These are phyloP conservation scores for Cladophialophora psammophila DNA, from an alignment of 2,329 filamentous ascomycete genomes.

Conservation along the genomic window DNA sequence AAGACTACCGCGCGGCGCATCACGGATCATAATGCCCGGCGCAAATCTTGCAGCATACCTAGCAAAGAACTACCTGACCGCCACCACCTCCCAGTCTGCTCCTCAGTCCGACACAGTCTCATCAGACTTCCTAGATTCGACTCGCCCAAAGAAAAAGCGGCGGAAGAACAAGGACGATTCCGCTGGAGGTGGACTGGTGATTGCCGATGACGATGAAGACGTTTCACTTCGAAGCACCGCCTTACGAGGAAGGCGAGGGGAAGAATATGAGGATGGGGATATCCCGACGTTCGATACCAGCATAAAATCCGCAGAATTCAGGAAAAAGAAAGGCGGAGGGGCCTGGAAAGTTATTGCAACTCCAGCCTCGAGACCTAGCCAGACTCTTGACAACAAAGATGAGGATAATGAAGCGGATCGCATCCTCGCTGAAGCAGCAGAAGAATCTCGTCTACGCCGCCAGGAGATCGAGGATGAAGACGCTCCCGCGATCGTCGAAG, in stretches of 20 bases:
- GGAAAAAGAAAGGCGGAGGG: slow-evolving; percentile 74
- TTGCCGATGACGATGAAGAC: slow-evolving; percentile 50
- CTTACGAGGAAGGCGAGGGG: slow-evolving; percentile 18
- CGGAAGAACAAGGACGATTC: slow-evolving; percentile 59
- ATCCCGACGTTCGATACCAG: slow-evolving; percentile 42
- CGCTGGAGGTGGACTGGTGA: slow-evolving; percentile 48
- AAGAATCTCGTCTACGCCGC: slow-evolving; percentile 66
- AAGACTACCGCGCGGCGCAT: not conserved
- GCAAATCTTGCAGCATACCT: slow-evolving; percentile 77
- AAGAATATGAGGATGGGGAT: slow-evolving; percentile 48
- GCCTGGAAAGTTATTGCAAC: slow-evolving; percentile 64
- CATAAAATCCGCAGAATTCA: slow-evolving; percentile 61
- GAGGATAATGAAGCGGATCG: slow-evolving; percentile 76
- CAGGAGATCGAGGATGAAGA: slow-evolving; percentile 58
- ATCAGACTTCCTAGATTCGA: slow-evolving; percentile 37
- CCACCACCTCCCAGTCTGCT: slow-evolving; percentile 53
- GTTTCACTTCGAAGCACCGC: slow-evolving; percentile 43
- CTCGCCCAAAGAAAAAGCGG: slow-evolving; percentile 63
- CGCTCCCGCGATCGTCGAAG: slow-evolving; percentile 51
- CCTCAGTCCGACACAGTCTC: slow-evolving; percentile 45
- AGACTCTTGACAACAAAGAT: slow-evolving; percentile 41
- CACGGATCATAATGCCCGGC: slow-evolving; percentile 57
- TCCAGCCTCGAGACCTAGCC: slow-evolving; percentile 59
- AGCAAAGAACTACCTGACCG: slow-evolving; percentile 86
- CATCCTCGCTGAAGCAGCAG: slow-evolving; percentile 75